Percentiles rank a stretch among this genome's conserved stretches.
phyloP scores from a whole-genome alignment of 2,329 filamentous ascomycete genomes.

The Claviceps sorghi region DNA sequence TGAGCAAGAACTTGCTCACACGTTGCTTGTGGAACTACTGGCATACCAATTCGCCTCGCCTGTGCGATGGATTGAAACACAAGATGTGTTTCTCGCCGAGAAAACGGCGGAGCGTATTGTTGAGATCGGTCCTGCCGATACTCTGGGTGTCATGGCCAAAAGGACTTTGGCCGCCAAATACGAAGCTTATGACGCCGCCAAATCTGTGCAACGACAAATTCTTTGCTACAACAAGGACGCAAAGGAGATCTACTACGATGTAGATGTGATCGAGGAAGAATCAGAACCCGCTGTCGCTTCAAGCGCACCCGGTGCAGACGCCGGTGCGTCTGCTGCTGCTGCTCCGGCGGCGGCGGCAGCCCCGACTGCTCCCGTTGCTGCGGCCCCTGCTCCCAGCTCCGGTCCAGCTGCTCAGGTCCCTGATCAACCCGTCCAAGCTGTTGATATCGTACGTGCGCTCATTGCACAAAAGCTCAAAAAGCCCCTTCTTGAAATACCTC shows the following conservation, averaged over 20 bases:
- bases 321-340: constrained; percentile 38
- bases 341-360: constrained; percentile 31
- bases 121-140: constrained; percentile 93
- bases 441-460: constrained; percentile 77
- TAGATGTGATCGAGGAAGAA: constrained; percentile 88
- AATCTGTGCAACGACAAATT: constrained; percentile 91
- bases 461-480: constrained; percentile 99
- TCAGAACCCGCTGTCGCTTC: constrained; percentile 44
- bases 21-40: constrained; percentile 92
- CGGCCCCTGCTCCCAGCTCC: constrained; percentile 51
- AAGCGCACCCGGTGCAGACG: constrained; percentile 31
- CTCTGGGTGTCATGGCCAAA: constrained; percentile 93
- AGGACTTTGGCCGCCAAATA: constrained; percentile 92
- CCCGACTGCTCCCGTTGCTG: constrained; percentile 31
- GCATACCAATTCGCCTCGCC: constrained; percentile 99
- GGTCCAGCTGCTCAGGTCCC: constrained; percentile 78
- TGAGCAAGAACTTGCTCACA: constrained; percentile 98
- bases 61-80: constrained; percentile 98
- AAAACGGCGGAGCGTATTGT: constrained; percentile 95
- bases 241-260: constrained; percentile 98
- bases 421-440: constrained; percentile 73
- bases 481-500: constrained; percentile 68
- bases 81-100: constrained; percentile 97
- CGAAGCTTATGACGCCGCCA: constrained; percentile 94
- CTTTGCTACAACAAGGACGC: constrained; percentile 99